Evolutionary conservation across 2,329 filamentous ascomycete species (phyloP).

Genomic region (Akanthomyces muscarius): DNA sequence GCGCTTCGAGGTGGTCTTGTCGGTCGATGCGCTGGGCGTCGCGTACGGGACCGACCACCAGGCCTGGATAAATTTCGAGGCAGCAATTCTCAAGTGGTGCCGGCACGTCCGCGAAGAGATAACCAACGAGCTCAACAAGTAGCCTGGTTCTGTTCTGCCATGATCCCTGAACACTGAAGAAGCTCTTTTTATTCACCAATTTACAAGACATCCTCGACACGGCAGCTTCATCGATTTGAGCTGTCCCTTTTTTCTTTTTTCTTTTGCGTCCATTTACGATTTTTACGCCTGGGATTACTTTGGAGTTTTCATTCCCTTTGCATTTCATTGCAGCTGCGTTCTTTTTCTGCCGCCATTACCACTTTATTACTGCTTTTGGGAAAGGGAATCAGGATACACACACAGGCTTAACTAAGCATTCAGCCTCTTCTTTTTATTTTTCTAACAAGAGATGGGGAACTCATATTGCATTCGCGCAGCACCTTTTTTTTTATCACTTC

Average conservation of each 20-base stretch:
- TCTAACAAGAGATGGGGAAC: not conserved
- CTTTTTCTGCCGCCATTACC: not conserved
- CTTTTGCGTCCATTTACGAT: not conserved
- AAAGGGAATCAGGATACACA: conserved; percentile 1
- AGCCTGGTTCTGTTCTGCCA: not conserved
- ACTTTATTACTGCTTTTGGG: not conserved
- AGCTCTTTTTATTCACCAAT: not conserved
- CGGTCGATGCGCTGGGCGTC: conserved; percentile 80
- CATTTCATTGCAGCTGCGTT: not conserved
- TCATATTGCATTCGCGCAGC: not conserved
- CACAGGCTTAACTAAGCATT: not conserved
- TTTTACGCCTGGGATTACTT: conserved; percentile 5
- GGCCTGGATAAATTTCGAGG: conserved; percentile 79
- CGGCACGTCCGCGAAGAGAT: conserved; percentile 79
- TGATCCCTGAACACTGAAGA: no score
- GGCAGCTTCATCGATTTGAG: no score
- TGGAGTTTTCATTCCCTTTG: not conserved
- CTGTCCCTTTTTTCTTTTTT: not conserved
- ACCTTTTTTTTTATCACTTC: not conserved
- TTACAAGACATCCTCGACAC: no score
- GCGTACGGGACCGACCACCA: conserved; percentile 68
- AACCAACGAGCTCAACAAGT: conserved; percentile 55
- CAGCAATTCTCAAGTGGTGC: conserved; percentile 80
- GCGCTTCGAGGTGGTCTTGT: conserved; percentile 82
- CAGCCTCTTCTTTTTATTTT: not conserved